phyloP scores from a whole-genome alignment of 495 filamentous ascomycete genomes.

The Aspergillus coremiiformis region DNA sequence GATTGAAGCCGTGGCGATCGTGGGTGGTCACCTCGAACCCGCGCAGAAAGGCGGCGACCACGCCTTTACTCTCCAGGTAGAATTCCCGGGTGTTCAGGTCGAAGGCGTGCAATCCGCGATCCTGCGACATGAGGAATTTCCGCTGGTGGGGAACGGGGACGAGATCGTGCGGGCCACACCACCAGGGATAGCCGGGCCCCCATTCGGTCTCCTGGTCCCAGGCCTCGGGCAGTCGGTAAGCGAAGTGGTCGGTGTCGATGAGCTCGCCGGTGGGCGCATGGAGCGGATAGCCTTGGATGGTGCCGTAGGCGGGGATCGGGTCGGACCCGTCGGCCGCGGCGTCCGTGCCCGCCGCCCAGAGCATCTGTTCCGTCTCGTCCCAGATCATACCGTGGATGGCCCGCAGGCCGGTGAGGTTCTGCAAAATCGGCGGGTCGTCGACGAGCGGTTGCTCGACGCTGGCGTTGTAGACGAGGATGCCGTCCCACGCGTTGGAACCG shows the following conservation, averaged over 20 bases:
- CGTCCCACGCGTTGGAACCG: constrained; percentile 21
- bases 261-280: constrained; percentile 16
- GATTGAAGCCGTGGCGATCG: constrained; percentile 20
- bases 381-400: constrained; percentile 28
- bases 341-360: constrained; percentile 25
- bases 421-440: constrained; percentile 21
- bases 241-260: constrained; percentile 8
- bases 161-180: constrained; percentile 24
- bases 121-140: constrained; percentile 21
- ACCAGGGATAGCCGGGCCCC: constrained; percentile 23
- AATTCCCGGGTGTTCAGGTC: constrained; percentile 17
- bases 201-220: constrained; percentile 20
- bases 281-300: constrained; percentile 21
- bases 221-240: constrained; percentile 12
- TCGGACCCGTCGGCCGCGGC: constrained; percentile 25
- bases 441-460: constrained; percentile 16
- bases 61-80: constrained; percentile 9
- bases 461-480: constrained; percentile 24
- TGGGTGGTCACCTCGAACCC: constrained; percentile 24
- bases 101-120: constrained; percentile 20
- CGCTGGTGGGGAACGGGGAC: constrained; percentile 24
- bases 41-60: constrained; percentile 17
- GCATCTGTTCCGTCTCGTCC: constrained; percentile 22
- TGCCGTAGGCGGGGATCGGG: constrained; percentile 17
- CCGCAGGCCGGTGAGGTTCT: constrained; percentile 23